phyloP scores from a whole-genome alignment of 2,329 filamentous ascomycete species.

The Diaporthe citrichinensis region DNA sequence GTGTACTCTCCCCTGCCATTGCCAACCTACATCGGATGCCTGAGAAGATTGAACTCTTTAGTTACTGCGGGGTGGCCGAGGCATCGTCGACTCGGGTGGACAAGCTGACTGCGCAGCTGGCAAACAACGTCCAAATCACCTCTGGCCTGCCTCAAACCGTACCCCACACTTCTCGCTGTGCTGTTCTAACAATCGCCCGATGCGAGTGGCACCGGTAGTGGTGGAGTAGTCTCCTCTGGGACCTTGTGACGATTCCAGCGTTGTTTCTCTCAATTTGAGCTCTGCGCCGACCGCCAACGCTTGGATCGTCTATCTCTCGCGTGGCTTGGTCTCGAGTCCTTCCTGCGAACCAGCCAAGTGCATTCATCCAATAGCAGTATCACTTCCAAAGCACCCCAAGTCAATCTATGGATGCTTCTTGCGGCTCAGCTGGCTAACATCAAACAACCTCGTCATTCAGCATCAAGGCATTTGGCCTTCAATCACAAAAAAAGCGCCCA shows the following conservation, averaged over 20 bases:
- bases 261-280: not conserved
- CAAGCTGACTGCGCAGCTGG: not conserved
- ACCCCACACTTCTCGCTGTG: not conserved
- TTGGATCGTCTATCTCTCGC: not conserved
- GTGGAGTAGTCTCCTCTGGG: not conserved
- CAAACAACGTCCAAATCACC: not conserved
- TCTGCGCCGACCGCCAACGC: not conserved
- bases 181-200: not conserved
- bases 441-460: not conserved
- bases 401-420: not conserved
- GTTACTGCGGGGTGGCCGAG: not conserved
- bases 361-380: not conserved
- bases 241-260: not conserved
- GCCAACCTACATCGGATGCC: not conserved
- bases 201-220: not conserved
- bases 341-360: not conserved
- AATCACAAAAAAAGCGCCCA: not conserved
- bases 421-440: not conserved
- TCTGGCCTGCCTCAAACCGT: not conserved
- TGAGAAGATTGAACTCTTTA: not conserved
- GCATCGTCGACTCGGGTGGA: not conserved
- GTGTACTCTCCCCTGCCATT: not conserved
- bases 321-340: not conserved
- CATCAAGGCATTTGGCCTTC: not conserved
- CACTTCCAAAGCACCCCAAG: not conserved